Base-by-base conservation (phyloP, 139 green algal species). In the Bryopsis sp. region DNA sequence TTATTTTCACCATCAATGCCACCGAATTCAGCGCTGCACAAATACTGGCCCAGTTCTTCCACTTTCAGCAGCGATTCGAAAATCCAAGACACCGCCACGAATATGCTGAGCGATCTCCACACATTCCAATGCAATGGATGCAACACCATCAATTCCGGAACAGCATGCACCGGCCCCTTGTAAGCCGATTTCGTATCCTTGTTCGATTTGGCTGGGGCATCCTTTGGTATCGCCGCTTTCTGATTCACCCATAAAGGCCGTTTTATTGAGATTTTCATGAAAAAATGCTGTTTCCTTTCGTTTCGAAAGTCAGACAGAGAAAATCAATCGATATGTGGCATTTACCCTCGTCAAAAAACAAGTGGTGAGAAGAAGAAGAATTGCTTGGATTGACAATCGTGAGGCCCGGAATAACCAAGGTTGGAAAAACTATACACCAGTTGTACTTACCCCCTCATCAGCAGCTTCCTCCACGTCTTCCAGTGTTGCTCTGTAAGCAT, bases 41-140 rank as follows among this genome's bases (percentile, higher is more conserved):
- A 7, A 8, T 48, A n/a, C 7, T 67, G 28, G 7, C 33, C 24
- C 7, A 67, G 31, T 26, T 67, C 59, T 7, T n/a, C 7, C 7
- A 46, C 59, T 26, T 67, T 67, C 59, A 67, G 31, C 59, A 67
- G 29, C 33, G 32, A 48, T 47, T 67, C 59, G 7, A 67, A 47
- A 6, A 29, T 48, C 59, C 59, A 67, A 15, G 11, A 67, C 6
- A 67, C 59, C 6, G 59, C 59, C 7, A 46, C 7, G 33, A 67
- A 29, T 11, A 39, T 39, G 31, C 59, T 67, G 31, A 67, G 33
- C 6, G 59, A 67, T 46, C n/a, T 6, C 59, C 59, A 67, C 24
- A 47, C 5, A 6, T 26, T 67, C 7, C 43, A 47, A 5, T 47
- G 29, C 22, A 67, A 7, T 15, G 59, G 59, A 67, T 67, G 33